Evolutionary conservation across 768 basidiomycete genomes (phyloP).

Genomic region (Kwoniella sp.): DNA sequence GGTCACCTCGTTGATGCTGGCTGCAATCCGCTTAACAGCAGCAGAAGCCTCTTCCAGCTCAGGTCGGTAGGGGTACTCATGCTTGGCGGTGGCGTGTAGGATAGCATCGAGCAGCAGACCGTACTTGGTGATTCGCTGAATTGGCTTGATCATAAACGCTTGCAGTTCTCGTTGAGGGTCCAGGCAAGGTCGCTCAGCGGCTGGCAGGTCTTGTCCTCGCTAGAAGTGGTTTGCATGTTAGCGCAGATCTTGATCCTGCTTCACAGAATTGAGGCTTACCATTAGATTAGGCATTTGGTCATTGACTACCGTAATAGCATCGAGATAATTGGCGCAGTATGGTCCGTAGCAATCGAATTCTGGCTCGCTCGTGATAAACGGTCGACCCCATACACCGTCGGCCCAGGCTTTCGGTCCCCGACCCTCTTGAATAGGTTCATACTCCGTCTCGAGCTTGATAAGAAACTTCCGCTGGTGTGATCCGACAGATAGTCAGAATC

Average conservation of each 20-base stretch:
- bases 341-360: conserved; percentile 96
- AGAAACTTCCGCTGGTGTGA: conserved; percentile 56
- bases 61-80: conserved; percentile 58
- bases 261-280: conserved; percentile 62
- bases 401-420: conserved; percentile 49
- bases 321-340: conserved; percentile 92
- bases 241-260: not conserved
- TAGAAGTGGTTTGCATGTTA: conserved; percentile 14
- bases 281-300: conserved; percentile 81
- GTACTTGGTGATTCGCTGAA: conserved; percentile 98
- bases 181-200: conserved; percentile 39
- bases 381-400: conserved; percentile 55
- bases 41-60: conserved; percentile 82
- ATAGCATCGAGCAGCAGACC: conserved; percentile 81
- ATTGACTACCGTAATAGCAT: conserved; percentile 80
- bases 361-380: conserved; percentile 70
- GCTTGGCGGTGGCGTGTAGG: conserved; percentile 44
- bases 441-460: conserved; percentile 55
- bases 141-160: conserved; percentile 96
- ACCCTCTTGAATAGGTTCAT: conserved; percentile 53
- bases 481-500: no score
- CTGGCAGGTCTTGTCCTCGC: conserved; percentile 45
- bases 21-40: conserved; percentile 88
- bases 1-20: conserved; percentile 94
- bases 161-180: conserved; percentile 68